Base-by-base conservation (phyloP, 441 rosid genomes). In the Croton setiger region DNA sequence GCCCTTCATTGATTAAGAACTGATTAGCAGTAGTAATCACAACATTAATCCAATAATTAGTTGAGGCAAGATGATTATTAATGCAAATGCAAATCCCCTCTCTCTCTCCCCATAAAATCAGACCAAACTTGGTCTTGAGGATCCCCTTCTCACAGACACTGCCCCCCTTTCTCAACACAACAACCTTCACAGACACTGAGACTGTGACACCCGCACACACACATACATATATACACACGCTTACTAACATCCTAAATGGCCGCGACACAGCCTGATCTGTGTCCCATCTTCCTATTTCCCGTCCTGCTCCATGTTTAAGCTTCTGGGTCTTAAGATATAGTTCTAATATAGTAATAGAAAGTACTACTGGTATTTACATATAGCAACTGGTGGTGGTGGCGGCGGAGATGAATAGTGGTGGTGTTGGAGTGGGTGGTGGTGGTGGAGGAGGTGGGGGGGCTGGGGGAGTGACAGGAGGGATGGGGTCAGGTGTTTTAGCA, bases 251-350 rank as follows among this genome's bases (percentile, higher is more conserved):
- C 4, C 63, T 59, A 60, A 44, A 75, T 73, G 83, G 57, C 35
- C 41, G 66, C 75, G 75, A 68, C 74, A 69, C 56, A 67, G 67
- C 57, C 71, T 78, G 83, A 77, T 76, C 81, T 73, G 31, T 79
- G 73, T 72, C 82, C 73, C 69, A 52, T 75, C 69, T 55, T 51
- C 51, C 66, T 60, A 37, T 45, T 72, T 64, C 13, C 23, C 14
- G 72, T 63, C 77, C 49, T 48, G 49, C 13, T 43, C 57, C 70
- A 59, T 69, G 81, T 61, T 68, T 69, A 23, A 69, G 64, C 64
- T 69, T 73, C 64, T 63, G 65, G 66, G 53, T 69, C 17, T 35
- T 3, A 39, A 36, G 14, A 15, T 14, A 45, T 21, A 56, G 43
- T n/a, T 35, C 45, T 39, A 59, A 53, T 63, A 35, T 61, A 60